phyloP scores from a whole-genome alignment of 345 rosid species.

The Linum tenue region DNA sequence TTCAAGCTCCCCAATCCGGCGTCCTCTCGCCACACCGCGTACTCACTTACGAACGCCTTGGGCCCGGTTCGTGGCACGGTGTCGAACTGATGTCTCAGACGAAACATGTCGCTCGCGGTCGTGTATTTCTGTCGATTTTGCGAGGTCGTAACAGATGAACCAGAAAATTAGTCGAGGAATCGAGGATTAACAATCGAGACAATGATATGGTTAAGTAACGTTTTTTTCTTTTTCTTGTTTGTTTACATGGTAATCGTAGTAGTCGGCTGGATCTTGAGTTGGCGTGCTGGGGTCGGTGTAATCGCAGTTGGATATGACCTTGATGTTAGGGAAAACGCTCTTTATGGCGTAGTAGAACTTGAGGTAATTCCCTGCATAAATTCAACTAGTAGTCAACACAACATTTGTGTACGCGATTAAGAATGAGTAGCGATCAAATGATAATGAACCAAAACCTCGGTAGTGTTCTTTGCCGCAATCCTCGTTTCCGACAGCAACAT shows the following conservation, averaged over 20 bases:
- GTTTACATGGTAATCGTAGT: constrained; percentile 4
- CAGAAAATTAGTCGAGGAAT: neutral
- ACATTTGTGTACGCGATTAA: neutral
- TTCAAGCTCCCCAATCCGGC: neutral
- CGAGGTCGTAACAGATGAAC: neutral
- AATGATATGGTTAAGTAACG: neutral
- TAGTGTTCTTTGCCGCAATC: neutral
- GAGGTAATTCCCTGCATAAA: constrained; percentile 4
- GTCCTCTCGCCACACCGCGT: neutral
- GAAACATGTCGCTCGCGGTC: neutral
- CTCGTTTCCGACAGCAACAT: constrained; percentile 5
- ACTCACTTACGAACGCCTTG: constrained; percentile 2
- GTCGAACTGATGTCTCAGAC: neutral
- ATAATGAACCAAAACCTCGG: neutral
- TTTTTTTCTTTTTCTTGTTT: neutral
- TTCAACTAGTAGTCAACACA: neutral
- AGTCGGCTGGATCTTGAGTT: constrained; percentile 1
- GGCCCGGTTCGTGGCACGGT: neutral
- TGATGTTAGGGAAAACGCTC: neutral
- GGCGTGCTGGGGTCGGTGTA: neutral
- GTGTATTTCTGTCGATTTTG: neutral
- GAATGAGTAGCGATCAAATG: neutral
- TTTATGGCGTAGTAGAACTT: neutral
- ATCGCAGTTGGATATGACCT: neutral
- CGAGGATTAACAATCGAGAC: neutral